A percentile compares a stretch with the other conserved stretches of the same genome.
Evolutionary conservation across 1,139 yeast species (phyloP).

Genomic region (Candida sanyaensis): DNA sequence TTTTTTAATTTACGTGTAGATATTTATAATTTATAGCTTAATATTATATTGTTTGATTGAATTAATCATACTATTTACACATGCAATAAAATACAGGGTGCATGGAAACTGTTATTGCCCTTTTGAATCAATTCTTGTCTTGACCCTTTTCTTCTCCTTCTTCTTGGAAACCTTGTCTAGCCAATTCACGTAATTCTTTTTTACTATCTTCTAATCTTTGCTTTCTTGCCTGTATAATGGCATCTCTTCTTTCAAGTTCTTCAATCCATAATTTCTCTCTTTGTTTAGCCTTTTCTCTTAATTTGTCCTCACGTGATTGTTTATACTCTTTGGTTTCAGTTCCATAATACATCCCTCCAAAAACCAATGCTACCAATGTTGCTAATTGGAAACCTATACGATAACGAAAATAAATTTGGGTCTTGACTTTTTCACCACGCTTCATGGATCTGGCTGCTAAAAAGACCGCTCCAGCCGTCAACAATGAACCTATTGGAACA

Average conservation of each 20-base stretch:
- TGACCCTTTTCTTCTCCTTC: constrained; percentile 14
- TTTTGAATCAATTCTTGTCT: not conserved
- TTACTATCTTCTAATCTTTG: constrained; percentile 41
- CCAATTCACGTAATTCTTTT: constrained; percentile 39
- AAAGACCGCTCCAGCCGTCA: constrained; percentile 78
- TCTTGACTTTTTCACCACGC: constrained; percentile 69
- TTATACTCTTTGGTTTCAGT: constrained; percentile 40
- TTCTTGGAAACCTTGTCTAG: constrained; percentile 40
- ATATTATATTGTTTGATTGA: not conserved
- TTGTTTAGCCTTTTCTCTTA: constrained; percentile 74
- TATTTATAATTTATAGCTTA: too few relatives aligned
- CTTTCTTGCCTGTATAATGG: constrained; percentile 66
- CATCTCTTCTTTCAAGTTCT: constrained; percentile 83
- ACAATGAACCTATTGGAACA: constrained; percentile 78
- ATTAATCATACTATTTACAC: not conserved
- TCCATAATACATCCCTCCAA: constrained; percentile 72
- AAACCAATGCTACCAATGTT: constrained; percentile 78
- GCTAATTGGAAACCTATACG: constrained; percentile 86
- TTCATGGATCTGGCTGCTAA: constrained; percentile 78
- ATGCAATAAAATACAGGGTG: not conserved
- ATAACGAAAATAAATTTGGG: constrained; percentile 87
- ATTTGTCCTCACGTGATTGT: constrained; percentile 58
- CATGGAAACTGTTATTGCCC: too few relatives aligned
- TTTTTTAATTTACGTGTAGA: not conserved
- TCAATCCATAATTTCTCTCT: constrained; percentile 90